A percentile compares a stretch with the other conserved stretches of the same genome.
Evolutionary conservation across 1,139 yeast species (phyloP).

Genomic region (Debaryomycetaceae sp.): DNA sequence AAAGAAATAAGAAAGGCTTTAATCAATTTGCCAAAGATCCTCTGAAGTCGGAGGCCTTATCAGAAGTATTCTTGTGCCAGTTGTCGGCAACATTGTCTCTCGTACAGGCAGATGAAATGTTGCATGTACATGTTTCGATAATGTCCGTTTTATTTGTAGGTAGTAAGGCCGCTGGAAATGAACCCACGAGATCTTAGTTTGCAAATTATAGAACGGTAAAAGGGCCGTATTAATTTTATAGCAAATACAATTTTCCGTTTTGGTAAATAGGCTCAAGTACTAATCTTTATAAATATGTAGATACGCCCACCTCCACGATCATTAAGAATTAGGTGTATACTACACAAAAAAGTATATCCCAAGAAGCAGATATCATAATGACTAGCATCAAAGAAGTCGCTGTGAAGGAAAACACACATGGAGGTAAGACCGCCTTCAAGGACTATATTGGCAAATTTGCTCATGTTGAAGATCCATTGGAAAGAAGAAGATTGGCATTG

Average conservation of each 20-base stretch:
- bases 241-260: neutral
- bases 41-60: too few relatives aligned
- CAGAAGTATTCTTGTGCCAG: too few relatives aligned
- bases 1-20: too few relatives aligned
- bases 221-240: neutral
- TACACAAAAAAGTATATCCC: neutral
- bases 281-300: neutral
- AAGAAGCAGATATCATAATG: slow-evolving; percentile 11
- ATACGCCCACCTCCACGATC: neutral
- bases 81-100: too few relatives aligned
- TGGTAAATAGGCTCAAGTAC: neutral
- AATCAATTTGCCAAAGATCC: too few relatives aligned
- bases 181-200: slow-evolving; percentile 2
- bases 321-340: neutral
- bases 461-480: slow-evolving; percentile 81
- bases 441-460: slow-evolving; percentile 81
- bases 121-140: too few relatives aligned
- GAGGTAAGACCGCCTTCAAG: slow-evolving; percentile 91
- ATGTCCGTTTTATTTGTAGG: too few relatives aligned
- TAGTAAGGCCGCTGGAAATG: too few relatives aligned
- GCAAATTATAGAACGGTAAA: neutral
- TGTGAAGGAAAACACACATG: slow-evolving; percentile 27
- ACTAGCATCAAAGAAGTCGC: slow-evolving; percentile 21
- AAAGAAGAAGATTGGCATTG: slow-evolving; percentile 84
- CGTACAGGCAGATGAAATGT: too few relatives aligned